Evolutionary conservation across 352 stramenopile genomes (phyloP).

Genomic region (Pythium phragmitis): DNA sequence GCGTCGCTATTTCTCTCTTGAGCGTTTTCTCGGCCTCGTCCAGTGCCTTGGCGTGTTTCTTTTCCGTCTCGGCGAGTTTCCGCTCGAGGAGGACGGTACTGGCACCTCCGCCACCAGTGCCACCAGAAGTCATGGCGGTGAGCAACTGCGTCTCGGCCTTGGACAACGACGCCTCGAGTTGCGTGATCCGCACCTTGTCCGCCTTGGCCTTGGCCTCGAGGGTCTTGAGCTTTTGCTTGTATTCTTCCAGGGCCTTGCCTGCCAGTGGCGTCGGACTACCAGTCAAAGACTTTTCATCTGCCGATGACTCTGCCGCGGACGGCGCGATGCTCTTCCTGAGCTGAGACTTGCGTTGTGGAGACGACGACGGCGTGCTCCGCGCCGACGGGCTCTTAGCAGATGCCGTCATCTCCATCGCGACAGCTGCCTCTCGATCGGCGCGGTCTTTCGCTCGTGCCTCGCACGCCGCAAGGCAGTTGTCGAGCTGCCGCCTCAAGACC

Average conservation of each 20-base stretch:
- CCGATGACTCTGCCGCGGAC: neutral
- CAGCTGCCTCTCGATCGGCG: conserved; percentile 28
- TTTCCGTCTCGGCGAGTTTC: conserved; percentile 68
- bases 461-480: conserved; percentile 45
- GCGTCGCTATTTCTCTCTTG: conserved; percentile 44
- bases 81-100: conserved; percentile 42
- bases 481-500: conserved; percentile 61
- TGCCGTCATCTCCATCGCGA: conserved; percentile 9
- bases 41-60: conserved; percentile 72
- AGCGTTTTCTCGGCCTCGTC: conserved; percentile 64
- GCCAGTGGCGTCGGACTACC: conserved; percentile 3
- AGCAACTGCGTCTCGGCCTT: conserved; percentile 49
- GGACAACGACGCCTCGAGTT: conserved; percentile 60
- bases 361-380: conserved; percentile 14
- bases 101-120: conserved; percentile 20
- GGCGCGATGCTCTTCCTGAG: conserved; percentile 29
- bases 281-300: neutral
- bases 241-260: conserved; percentile 45
- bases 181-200: conserved; percentile 71
- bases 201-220: conserved; percentile 65
- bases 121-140: conserved; percentile 4
- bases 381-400: conserved; percentile 4
- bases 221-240: conserved; percentile 73
- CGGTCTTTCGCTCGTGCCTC: conserved; percentile 34
- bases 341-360: conserved; percentile 17